Percentiles rank a stretch among this genome's conserved stretches.
Conservation (phyloP, 495 filamentous ascomycete species). For the Podospora conica region DNA sequence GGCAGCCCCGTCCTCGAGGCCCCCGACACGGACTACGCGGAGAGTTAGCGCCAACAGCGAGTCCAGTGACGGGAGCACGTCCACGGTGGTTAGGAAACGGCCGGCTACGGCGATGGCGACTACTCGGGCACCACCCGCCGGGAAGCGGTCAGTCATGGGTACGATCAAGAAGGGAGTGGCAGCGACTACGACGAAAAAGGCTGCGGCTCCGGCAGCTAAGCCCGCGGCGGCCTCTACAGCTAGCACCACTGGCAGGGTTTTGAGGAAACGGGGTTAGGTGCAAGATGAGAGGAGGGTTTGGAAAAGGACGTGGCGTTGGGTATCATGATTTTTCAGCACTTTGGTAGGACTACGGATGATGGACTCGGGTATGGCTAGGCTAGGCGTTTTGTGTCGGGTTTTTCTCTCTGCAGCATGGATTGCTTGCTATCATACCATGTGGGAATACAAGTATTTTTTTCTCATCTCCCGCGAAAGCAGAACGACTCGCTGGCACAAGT, state of each 20-base stretch:
- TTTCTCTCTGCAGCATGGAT: neutral
- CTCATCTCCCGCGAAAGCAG: neutral
- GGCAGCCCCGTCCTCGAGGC: conserved; percentile 21
- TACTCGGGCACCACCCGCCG: conserved; percentile 17
- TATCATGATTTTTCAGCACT: neutral
- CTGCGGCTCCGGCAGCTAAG: conserved; percentile 28
- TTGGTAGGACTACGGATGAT: neutral
- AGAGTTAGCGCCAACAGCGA: conserved; percentile 44
- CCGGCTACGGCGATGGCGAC: conserved; percentile 33
- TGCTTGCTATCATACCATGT: neutral
- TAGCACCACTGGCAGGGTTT: conserved; percentile 32
- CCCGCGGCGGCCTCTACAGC: conserved; percentile 22
- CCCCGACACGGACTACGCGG: conserved; percentile 38
- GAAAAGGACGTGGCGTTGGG: neutral
- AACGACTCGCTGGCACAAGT: neutral
- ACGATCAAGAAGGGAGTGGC: conserved; percentile 37
- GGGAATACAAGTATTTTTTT: neutral
- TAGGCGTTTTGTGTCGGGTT: neutral
- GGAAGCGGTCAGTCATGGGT: conserved; percentile 36
- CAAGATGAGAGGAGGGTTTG: neutral
- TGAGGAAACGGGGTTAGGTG: conserved; percentile 44
- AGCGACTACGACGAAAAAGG: conserved; percentile 34
- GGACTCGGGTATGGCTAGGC: neutral
- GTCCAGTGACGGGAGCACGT: conserved; percentile 43
- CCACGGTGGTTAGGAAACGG: conserved; percentile 42